Conservation (phyloP, 371 early-diverging fungal species). For the Mucor lusitanicus region DNA sequence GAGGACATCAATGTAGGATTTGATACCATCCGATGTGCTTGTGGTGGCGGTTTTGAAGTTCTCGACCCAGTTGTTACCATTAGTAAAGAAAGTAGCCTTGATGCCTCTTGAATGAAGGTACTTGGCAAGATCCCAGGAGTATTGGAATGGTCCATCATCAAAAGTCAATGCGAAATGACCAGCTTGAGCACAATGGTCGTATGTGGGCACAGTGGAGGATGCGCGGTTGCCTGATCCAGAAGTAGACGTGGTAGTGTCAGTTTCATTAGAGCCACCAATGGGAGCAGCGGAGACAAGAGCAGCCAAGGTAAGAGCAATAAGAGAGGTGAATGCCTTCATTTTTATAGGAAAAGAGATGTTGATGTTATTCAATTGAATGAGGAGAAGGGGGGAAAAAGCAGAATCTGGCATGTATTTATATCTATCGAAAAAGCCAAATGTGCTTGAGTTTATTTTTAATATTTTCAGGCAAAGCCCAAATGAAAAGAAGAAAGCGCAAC, state of each 20-base stretch:
- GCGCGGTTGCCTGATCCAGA: not conserved
- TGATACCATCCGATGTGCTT: slow-evolving; percentile 16
- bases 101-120: slow-evolving; percentile 13
- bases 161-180: slow-evolving; percentile 31
- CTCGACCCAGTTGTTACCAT: slow-evolving; percentile 44
- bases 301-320: slow-evolving; percentile 8
- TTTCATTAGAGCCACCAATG: not conserved
- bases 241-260: not conserved
- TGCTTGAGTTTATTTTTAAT: not conserved
- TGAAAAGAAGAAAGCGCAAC: not conserved
- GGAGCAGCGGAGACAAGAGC: slow-evolving; percentile 10
- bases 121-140: slow-evolving; percentile 22
- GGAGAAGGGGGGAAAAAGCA: not conserved
- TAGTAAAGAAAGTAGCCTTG: slow-evolving; percentile 66
- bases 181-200: slow-evolving; percentile 19
- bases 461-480: slow-evolving; percentile 1
- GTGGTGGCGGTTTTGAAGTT: not conserved
- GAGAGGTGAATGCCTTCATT: slow-evolving; percentile 3
- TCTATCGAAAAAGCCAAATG: not conserved
- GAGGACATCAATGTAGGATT: slow-evolving; percentile 20
- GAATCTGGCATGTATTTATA: not conserved
- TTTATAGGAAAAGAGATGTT: not conserved
- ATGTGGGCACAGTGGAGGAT: not conserved
- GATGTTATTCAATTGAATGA: not conserved
- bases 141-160: slow-evolving; percentile 32